These are phyloP conservation scores for Pythium utonaiense DNA, from an alignment of 352 stramenopile genomes.

Conservation along the genomic window DNA sequence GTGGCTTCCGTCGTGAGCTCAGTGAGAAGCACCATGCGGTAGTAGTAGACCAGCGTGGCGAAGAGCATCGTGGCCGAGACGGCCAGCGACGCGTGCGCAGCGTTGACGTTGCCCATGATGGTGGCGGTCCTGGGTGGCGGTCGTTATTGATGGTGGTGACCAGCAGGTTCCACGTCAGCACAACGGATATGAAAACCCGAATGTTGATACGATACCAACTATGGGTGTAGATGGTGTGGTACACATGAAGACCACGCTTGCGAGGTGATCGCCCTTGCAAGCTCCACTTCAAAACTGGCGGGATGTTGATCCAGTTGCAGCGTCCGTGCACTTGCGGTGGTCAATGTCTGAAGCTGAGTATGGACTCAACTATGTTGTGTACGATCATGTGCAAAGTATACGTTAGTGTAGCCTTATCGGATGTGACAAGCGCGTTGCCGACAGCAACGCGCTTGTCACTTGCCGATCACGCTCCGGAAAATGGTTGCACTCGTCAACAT, in stretches of 20 bases:
- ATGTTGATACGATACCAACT: background rate
- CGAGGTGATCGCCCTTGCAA: no score
- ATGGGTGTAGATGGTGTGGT: background rate
- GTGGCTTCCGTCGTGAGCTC: conserved; percentile 66
- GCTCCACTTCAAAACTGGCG: no score
- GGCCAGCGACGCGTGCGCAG: conserved; percentile 34
- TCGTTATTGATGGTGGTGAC: background rate
- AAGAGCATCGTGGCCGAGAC: conserved; percentile 56
- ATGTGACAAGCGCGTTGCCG: no score
- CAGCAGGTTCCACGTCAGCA: background rate
- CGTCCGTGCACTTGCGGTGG: no score
- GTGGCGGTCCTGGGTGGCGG: background rate
- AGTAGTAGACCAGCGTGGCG: conserved; percentile 64
- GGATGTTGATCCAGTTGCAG: no score
- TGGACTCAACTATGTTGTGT: no score
- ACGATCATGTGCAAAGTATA: no score
- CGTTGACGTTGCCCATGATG: conserved; percentile 20
- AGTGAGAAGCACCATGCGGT: conserved; percentile 69
- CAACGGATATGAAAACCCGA: background rate
- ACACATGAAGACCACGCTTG: background rate
- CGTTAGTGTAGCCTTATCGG: no score
- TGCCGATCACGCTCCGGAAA: background rate
- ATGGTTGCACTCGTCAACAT: background rate
- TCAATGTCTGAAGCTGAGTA: no score
- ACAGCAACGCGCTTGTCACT: no score